Evolutionary conservation across 176 grass and related monocot genomes (phyloP), one percentile per base, ranked within the genome.

Genomic region (Pontederia paniculata): DNA sequence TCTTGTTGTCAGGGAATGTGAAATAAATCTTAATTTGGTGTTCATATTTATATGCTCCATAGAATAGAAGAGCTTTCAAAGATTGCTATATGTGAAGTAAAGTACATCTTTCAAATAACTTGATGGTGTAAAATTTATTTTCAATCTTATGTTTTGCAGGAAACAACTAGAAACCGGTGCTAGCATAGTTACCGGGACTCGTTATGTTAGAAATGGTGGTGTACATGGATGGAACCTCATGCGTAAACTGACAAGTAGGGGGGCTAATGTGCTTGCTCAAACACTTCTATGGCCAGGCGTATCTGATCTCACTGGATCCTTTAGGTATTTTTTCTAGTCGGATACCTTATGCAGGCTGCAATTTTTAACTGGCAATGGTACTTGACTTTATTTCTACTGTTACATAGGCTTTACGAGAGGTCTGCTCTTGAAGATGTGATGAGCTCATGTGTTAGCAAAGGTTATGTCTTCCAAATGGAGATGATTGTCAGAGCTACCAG

Each of bases 401-500:
- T 65, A 69, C 17, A 12, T 82, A 98, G 93, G 77, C 42, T 98
- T 49, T 98, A 98, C 52, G 88, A 98, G 45, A 77, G 80, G 57
- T 52, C 66, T 79, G 87, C 81, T 50, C 67, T 98, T 14, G 86
- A 91, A 79, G 86, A 98, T 77, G 76, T 98, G 23, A 81, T 98
- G 28, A 91, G 83, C 44, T 98, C 93, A 14, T 98, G 93, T 6
- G 93, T 98, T 25, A 98, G 93, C 73, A 98, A 98, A 73, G 86
- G 93, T 3, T 91, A 98, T 14, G 93, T 98, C 12, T 98, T 98
- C 66, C 93, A 98, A 67, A 98, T 98, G 93, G 93, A 91, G 49
- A 98, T 98, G 87, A 91, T 98, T 70, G 86, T 98, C 28, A 98
- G 93, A 70, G 93, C 93, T 48, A 91, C 83, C 15, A 91, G 93